phyloP scores from a whole-genome alignment of 2,329 filamentous ascomycete genomes.

The Coccinonectria pachysandricola region DNA sequence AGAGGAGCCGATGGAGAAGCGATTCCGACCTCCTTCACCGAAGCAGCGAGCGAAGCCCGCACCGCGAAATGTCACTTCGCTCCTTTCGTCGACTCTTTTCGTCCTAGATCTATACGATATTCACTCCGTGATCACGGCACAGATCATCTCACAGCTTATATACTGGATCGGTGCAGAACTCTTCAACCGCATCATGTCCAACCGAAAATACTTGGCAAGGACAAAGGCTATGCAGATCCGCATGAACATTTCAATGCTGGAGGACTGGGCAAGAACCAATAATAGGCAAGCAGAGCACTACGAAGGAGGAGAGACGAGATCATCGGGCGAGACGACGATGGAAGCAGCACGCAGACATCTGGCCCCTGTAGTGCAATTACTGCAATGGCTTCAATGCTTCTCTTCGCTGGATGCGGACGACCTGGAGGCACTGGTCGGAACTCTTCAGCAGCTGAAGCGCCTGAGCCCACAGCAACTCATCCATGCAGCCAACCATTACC shows the following conservation, averaged over 20 bases:
- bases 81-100: slow-evolving; percentile 91
- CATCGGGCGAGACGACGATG: slow-evolving; percentile 76
- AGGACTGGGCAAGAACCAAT: slow-evolving; percentile 92
- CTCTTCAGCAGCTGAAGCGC: slow-evolving; percentile 76
- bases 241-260: slow-evolving; percentile 92
- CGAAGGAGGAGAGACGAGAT: slow-evolving; percentile 78
- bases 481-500: slow-evolving; percentile 85
- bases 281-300: slow-evolving; percentile 93
- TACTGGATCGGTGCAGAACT: slow-evolving; percentile 96
- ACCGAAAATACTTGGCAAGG: slow-evolving; percentile 82
- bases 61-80: slow-evolving; percentile 87
- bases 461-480: slow-evolving; percentile 82
- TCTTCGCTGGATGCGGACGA: slow-evolving; percentile 82
- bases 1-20: slow-evolving; percentile 80
- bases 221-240: slow-evolving; percentile 99
- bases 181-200: slow-evolving; percentile 97
- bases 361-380: slow-evolving; percentile 79
- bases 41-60: slow-evolving; percentile 87
- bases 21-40: slow-evolving; percentile 84
- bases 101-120: slow-evolving; percentile 98
- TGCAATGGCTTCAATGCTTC: slow-evolving; percentile 98
- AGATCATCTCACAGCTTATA: slow-evolving; percentile 83
- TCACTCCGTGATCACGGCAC: slow-evolving; percentile 88
- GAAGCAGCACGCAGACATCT: slow-evolving; percentile 78
- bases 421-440: slow-evolving; percentile 76